Evolutionary conservation across 768 basidiomycete genomes (phyloP).

Genomic region (Russula sp.): DNA sequence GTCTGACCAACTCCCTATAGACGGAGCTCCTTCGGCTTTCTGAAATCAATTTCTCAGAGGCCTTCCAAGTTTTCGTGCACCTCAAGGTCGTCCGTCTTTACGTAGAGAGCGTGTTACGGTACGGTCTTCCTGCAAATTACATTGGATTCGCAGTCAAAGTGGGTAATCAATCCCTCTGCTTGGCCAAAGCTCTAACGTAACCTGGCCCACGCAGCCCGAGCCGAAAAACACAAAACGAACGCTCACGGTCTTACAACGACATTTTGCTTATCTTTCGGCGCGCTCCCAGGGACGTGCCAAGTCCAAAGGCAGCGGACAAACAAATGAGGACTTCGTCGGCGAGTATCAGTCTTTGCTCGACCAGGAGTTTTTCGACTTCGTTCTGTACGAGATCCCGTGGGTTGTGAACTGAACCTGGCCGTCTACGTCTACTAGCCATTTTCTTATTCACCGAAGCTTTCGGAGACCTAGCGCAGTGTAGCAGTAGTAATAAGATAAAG

Average conservation of each 20-base stretch:
- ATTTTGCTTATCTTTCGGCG: slow-evolving; percentile 79
- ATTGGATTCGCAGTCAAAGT: slow-evolving; percentile 78
- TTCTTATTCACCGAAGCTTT: slow-evolving; percentile 17
- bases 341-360: slow-evolving; percentile 93
- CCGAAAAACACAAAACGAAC: slow-evolving; percentile 77
- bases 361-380: slow-evolving; percentile 94
- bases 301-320: slow-evolving; percentile 35
- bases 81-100: slow-evolving; percentile 88
- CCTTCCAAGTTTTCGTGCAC: slow-evolving; percentile 90
- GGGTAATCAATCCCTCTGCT: slow-evolving; percentile 12
- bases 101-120: slow-evolving; percentile 91
- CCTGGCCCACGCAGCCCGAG: slow-evolving; percentile 57
- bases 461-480: slow-evolving; percentile 20
- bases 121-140: slow-evolving; percentile 92
- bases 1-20: slow-evolving; percentile 36
- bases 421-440: slow-evolving; percentile 14
- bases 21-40: slow-evolving; percentile 87
- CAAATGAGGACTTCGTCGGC: slow-evolving; percentile 68
- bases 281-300: slow-evolving; percentile 50
- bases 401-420: slow-evolving; percentile 50
- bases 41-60: slow-evolving; percentile 94
- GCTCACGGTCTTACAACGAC: slow-evolving; percentile 60
- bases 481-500: slow-evolving; percentile 40
- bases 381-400: slow-evolving; percentile 90
- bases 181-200: not conserved